These are phyloP conservation scores for Lactarius hengduanensis DNA, from an alignment of 768 basidiomycete genomes.

Conservation along the genomic window DNA sequence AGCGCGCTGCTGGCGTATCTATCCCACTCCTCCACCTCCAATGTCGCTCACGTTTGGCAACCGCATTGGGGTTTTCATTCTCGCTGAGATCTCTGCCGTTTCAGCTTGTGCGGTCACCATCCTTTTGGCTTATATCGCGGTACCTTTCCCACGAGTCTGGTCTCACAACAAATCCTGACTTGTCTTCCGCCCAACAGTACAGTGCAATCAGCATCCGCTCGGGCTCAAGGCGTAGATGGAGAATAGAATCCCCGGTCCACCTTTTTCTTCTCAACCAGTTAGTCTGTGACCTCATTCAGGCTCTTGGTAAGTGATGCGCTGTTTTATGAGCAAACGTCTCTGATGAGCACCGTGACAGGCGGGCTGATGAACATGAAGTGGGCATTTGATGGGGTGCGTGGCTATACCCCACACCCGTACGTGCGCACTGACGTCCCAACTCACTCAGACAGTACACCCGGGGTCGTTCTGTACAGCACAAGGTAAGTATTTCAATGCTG, in stretches of 20 bases:
- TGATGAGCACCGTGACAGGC: constrained; percentile 32
- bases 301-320: constrained; percentile 28
- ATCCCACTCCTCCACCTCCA: background rate
- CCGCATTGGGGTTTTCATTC: constrained; percentile 32
- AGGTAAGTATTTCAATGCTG: constrained; percentile 8
- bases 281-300: constrained; percentile 34
- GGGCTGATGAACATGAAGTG: constrained; percentile 41
- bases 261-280: constrained; percentile 35
- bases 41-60: constrained; percentile 30
- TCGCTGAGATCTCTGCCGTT: constrained; percentile 31
- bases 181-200: constrained; percentile 23
- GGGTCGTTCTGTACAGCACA: constrained; percentile 24
- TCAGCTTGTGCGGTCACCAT: constrained; percentile 30
- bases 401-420: background rate
- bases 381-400: constrained; percentile 37
- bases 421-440: background rate
- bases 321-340: background rate
- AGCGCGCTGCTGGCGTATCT: background rate
- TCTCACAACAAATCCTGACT: background rate
- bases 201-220: constrained; percentile 26
- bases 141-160: constrained; percentile 17
- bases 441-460: background rate
- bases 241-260: constrained; percentile 31
- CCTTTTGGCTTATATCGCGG: constrained; percentile 31
- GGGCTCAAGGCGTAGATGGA: constrained; percentile 27